phyloP scores from a whole-genome alignment of 352 stramenopile species.

The Phytophthora cactorum region DNA sequence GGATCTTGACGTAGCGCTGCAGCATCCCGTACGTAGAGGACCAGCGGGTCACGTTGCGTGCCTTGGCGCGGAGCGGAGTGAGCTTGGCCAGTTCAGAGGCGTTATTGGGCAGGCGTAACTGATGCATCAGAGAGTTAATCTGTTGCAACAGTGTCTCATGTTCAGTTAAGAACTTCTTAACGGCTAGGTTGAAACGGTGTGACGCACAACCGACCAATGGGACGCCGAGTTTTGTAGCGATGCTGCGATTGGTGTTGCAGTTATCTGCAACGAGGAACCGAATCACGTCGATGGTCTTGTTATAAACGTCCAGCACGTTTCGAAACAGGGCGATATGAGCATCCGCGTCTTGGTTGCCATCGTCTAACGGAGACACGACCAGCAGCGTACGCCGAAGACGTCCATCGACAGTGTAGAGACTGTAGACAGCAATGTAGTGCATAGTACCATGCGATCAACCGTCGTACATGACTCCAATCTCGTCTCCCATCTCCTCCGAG shows the following conservation, averaged over 20 bases:
- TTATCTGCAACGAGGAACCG: background rate
- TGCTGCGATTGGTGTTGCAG: background rate
- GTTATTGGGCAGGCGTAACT: background rate
- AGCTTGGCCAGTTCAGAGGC: constrained; percentile 6
- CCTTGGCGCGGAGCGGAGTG: constrained; percentile 4
- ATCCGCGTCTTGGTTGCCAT: background rate
- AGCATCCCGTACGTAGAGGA: constrained; percentile 16
- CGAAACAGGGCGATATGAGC: background rate
- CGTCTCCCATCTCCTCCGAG: background rate
- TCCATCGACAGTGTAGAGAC: background rate
- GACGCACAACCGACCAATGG: background rate
- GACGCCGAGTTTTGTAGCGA: background rate
- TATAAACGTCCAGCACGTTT: constrained; percentile 5
- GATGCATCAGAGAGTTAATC: background rate
- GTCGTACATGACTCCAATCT: background rate
- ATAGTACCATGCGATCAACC: background rate
- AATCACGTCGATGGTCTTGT: background rate
- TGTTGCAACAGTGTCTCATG: background rate
- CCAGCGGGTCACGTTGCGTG: constrained; percentile 12
- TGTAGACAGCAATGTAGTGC: background rate
- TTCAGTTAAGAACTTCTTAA: background rate
- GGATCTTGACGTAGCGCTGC: constrained; percentile 4
- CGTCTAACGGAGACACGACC: background rate
- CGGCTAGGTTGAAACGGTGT: background rate
- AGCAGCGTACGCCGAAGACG: background rate